A percentile compares a stretch with the other conserved stretches of the same genome.
phyloP scores from a whole-genome alignment of 306 rosid genomes.

The Dalbergia oliveri region DNA sequence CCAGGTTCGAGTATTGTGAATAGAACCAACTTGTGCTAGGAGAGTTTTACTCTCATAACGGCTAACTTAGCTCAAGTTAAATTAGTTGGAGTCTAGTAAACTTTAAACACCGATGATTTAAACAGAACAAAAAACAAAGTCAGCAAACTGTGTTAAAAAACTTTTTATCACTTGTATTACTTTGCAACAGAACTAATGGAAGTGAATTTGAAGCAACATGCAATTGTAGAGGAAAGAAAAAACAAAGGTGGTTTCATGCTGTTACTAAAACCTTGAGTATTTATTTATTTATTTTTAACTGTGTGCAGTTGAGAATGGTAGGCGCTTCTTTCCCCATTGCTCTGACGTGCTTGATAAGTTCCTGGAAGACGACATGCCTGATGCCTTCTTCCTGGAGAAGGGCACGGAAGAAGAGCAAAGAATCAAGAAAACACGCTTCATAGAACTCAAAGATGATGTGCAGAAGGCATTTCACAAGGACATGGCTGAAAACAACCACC shows the following conservation, averaged over 20 bases:
- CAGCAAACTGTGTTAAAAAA: neutral
- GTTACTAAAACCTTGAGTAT: conserved; percentile 32
- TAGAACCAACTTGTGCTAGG: too few species aligned
- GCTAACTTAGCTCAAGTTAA: too few species aligned
- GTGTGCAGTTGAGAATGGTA: conserved; percentile 79
- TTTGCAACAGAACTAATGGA: neutral
- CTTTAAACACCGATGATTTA: too few species aligned
- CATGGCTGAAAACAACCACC: conserved; percentile 63
- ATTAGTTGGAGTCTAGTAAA: too few species aligned
- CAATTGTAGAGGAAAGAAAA: neutral
- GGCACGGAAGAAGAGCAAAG: conserved; percentile 77
- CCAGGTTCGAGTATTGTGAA: too few species aligned
- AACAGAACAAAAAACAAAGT: neutral
- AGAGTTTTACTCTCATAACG: too few species aligned
- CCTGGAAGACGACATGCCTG: conserved; percentile 77
- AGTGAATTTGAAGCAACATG: conserved; percentile 35
- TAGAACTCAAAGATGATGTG: conserved; percentile 89
- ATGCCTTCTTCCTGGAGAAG: conserved; percentile 71
- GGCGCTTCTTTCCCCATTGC: conserved; percentile 91
- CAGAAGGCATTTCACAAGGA: conserved; percentile 89
- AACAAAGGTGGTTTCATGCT: neutral
- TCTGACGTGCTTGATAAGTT: conserved; percentile 88
- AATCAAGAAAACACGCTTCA: conserved; percentile 74
- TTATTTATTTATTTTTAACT: conserved; percentile 3
- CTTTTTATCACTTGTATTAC: neutral